Conservation (phyloP, 257 asterid species). For the Fraxinus cuspidata region DNA sequence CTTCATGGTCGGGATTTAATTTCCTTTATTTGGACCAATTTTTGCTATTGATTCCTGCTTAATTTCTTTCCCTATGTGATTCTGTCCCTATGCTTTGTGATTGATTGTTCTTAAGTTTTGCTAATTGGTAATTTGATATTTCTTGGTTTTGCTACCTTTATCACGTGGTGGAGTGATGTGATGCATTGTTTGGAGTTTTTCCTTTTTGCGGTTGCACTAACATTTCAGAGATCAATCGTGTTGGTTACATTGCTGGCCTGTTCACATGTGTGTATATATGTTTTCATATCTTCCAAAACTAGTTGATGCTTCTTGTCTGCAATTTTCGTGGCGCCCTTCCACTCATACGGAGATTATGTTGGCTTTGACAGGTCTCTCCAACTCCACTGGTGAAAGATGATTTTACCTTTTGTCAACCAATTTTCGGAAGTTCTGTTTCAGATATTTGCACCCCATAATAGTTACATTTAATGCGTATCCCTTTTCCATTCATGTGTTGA, state of each 20-base stretch:
- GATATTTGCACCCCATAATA: not conserved
- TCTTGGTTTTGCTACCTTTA: conserved; percentile 27
- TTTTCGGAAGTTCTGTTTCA: not conserved
- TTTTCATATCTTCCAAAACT: conserved; percentile 42
- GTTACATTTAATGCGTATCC: not conserved
- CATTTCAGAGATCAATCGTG: conserved; percentile 34
- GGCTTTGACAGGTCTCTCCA: conserved; percentile 52
- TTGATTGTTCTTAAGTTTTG: conserved; percentile 9
- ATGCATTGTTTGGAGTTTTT: conserved; percentile 34
- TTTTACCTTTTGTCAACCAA: not conserved
- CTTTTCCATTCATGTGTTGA: conserved; percentile 11
- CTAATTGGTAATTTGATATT: conserved; percentile 24
- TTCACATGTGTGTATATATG: conserved; percentile 29
- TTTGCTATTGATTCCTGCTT: conserved; percentile 28
- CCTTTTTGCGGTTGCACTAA: conserved; percentile 24
- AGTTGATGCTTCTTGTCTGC: conserved; percentile 57
- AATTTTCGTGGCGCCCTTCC: conserved; percentile 41
- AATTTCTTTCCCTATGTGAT: conserved; percentile 12
- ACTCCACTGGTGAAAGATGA: conserved; percentile 40
- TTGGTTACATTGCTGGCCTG: conserved; percentile 54
- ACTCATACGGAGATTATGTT: conserved; percentile 50
- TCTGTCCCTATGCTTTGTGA: not conserved
- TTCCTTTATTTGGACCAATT: conserved; percentile 17
- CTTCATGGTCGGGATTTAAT: conserved; percentile 27
- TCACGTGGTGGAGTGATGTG: conserved; percentile 29